Evolutionary conservation across 2,329 filamentous ascomycete genomes (phyloP).

Genomic region (Grosmannia clavigera): DNA sequence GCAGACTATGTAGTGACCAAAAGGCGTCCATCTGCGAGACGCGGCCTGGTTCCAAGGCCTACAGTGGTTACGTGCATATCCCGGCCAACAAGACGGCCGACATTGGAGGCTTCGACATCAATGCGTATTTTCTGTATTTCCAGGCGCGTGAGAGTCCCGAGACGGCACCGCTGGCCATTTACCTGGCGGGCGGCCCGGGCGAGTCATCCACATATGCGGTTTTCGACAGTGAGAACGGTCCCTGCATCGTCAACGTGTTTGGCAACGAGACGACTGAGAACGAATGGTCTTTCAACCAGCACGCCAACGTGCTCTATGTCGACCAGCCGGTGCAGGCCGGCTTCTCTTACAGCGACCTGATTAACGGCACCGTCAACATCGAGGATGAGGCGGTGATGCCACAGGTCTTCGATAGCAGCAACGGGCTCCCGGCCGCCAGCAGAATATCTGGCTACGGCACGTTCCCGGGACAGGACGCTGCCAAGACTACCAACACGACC

Average conservation of each 20-base stretch:
- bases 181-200: conserved; percentile 28
- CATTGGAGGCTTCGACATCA: conserved; percentile 24
- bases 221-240: conserved; percentile 27
- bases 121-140: conserved; percentile 57
- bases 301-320: conserved; percentile 8
- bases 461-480: conserved; percentile 5
- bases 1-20: not conserved
- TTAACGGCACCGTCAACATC: not conserved
- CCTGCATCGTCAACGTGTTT: conserved; percentile 17
- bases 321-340: conserved; percentile 8
- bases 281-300: conserved; percentile 3
- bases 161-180: conserved; percentile 21
- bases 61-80: conserved; percentile 46
- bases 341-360: conserved; percentile 6
- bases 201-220: conserved; percentile 26
- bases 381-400: not conserved
- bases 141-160: conserved; percentile 30
- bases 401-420: not conserved
- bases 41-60: conserved; percentile 33
- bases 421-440: conserved; percentile 7
- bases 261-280: conserved; percentile 2
- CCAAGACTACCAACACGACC: conserved; percentile 2
- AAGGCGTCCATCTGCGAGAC: conserved; percentile 37
- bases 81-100: conserved; percentile 20
- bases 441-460: conserved; percentile 13